Evolutionary conservation across 306 rosid species (phyloP).

Genomic region (Quercus aquifolioides): DNA sequence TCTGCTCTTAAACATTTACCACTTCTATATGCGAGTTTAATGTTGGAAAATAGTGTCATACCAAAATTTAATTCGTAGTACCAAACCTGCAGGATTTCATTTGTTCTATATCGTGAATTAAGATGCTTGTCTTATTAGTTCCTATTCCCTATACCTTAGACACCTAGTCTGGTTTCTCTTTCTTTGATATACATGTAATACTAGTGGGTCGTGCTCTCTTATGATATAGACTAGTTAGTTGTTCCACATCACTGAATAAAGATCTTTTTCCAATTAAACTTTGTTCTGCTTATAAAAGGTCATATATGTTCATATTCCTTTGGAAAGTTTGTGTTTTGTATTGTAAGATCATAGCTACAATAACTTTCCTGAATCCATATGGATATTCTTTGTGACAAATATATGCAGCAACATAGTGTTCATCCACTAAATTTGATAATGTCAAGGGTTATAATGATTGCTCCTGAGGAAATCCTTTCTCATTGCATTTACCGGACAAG

Average conservation of each 20-base stretch:
- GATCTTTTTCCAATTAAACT: neutral
- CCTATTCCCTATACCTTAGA: neutral
- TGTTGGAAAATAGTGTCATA: neutral
- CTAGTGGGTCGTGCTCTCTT: neutral
- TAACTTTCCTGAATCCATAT: too few relatives aligned
- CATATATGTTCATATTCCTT: neutral
- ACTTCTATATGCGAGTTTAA: neutral
- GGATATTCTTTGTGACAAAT: too few relatives aligned
- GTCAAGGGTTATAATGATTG: too few relatives aligned
- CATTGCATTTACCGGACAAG: too few relatives aligned
- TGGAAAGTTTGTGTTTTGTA: neutral
- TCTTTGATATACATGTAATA: neutral
- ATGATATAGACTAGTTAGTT: neutral
- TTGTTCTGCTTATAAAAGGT: neutral
- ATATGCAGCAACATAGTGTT: too few relatives aligned
- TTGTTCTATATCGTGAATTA: neutral
- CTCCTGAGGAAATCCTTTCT: too few relatives aligned
- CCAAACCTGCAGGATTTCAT: neutral
- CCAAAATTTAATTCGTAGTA: neutral
- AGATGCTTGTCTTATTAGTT: neutral
- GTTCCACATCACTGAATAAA: neutral
- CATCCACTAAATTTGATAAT: too few relatives aligned
- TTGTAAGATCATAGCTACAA: too few relatives aligned
- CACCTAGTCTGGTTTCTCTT: neutral
- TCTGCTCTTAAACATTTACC: neutral